Base-by-base conservation (phyloP, 106 monocot species). In the Iris macrosiphon region DNA sequence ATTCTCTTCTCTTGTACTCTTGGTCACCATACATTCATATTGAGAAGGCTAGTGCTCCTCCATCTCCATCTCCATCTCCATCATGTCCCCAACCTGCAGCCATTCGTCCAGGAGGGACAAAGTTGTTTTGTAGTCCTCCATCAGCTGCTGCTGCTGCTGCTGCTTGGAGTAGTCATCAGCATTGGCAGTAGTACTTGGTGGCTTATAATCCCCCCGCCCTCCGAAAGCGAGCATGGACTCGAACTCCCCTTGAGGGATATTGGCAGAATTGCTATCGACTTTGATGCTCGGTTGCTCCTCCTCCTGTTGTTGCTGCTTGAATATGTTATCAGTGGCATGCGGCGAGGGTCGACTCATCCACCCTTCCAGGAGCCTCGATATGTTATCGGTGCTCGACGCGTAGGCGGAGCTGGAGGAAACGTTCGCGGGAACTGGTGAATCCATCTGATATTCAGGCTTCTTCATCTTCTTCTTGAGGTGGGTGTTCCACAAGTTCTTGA, bases 401-500 rank as follows among this genome's bases (percentile, higher is more conserved):
- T 81, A 76, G 18, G 57, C 12, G 8, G 64, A 52, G 51, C 64
- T 27, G 52, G 46, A 24, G 30, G 6, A 14, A 10, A 3, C 24
- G 64, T 17, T 22, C 32, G 20, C 6, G 7, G 15, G 39, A 33
- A 37, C 41, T 56, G 48, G 30, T 11, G 12, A 40, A 7, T n/a
- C n/a, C n/a, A n/a, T n/a, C n/a, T 45, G 44, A 61, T 38, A 15
- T 3, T 52, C 51, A 30, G 37, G 30, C 64, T 71, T 77, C 52
- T 52, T 71, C 26, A 77, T 66, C 59, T 67, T 78, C 62, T 78
- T 77, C 77, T 77, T 77, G 7, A 77, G 62, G 53, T 77, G 71
- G 10, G 77, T 77, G 61, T 77, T 77, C 77, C 77, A 77, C 35
- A 71, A 77, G 45, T 77, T 77, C 56, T 77, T 77, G 60, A 77